Conservation (phyloP, 202 grass and related monocot species). For the Alloteropsis angusta region DNA sequence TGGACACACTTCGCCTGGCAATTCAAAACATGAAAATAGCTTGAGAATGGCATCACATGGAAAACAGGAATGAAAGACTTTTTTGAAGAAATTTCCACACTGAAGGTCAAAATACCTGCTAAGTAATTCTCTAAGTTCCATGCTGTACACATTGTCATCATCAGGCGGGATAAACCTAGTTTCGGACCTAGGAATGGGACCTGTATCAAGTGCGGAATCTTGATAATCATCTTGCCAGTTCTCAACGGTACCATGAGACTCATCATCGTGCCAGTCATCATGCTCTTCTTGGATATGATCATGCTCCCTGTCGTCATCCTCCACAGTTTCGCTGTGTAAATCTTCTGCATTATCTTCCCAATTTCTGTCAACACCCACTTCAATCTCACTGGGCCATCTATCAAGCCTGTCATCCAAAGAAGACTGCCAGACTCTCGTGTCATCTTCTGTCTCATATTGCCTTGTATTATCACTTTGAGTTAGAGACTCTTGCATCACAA, state of each 20-base stretch:
- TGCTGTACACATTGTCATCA: constrained; percentile 93
- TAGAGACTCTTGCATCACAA: constrained; percentile 32
- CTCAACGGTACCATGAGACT: constrained; percentile 62
- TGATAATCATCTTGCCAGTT: constrained; percentile 83
- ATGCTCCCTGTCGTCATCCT: constrained; percentile 39
- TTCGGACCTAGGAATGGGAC: constrained; percentile 46
- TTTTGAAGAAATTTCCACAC: background rate
- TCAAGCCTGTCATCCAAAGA: constrained; percentile 47
- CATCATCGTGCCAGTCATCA: constrained; percentile 63
- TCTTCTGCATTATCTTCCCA: constrained; percentile 62
- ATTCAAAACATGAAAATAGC: constrained; percentile 12
- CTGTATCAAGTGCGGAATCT: constrained; percentile 47
- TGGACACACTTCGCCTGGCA: constrained; percentile 92
- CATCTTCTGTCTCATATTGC: constrained; percentile 34
- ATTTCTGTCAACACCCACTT: constrained; percentile 45
- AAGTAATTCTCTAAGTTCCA: constrained; percentile 96
- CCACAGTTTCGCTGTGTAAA: constrained; percentile 37
- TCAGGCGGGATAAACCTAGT: constrained; percentile 76
- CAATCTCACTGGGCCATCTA: constrained; percentile 47
- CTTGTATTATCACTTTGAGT: constrained; percentile 29
- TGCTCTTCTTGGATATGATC: constrained; percentile 49
- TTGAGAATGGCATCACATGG: background rate
- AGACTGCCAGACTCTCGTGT: constrained; percentile 43
- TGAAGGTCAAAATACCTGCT: constrained; percentile 54
- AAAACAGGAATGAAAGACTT: background rate